Evolutionary conservation across 495 filamentous ascomycete species (phyloP), one percentile per base, ranked within the genome.

Genomic region (Tuber magnatum): DNA sequence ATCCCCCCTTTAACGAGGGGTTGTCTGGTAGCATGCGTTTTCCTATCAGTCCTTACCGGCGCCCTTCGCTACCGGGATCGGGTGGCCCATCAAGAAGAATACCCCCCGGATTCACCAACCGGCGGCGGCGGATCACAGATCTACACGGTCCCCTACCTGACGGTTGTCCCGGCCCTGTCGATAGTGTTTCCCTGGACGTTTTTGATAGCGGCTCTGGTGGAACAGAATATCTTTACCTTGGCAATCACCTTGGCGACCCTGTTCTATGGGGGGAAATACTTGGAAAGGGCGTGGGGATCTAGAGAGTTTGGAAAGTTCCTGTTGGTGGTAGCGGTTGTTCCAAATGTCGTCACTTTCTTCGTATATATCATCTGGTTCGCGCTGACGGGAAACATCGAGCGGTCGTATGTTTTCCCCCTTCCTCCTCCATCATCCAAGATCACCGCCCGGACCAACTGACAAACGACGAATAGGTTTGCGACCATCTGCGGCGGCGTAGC

Each of bases 261-360:
- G 56, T 94, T 97, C 84, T 93, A 97, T 86, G 96, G 94, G 35
- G 95, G 96, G 12, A 90, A 93, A 78, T 99, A 99, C 82, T 88
- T 99, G 40, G 95, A 99, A 85, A 89, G 95, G 78, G 95, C 96
- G 69, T 99, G 95, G 95, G 91, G 93, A 42, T 93, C 92, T n/a
- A 88, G 87, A 65, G 95, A 98, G 83, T 93, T 97, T 82, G 92
- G 88, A 79, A 97, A 94, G 83, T 98, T 98, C 84, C 87, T 97
- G 28, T 85, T 94, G 40, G 86, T 95, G 75, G 86, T 91, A 70
- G 86, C 91, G 22, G 83, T 97, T 78, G 86, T 97, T 71, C 94
- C 96, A 22, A 98, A 97, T 83, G 73, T 91, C 40, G 81, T 92
- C 40, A 88, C 89, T 73, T 92, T 95, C 77, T 85, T 89, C 1